A percentile compares a stretch with the other conserved stretches of the same genome.
These are phyloP conservation scores for Russula emetica DNA, from an alignment of 768 basidiomycete genomes.

Conservation along the genomic window DNA sequence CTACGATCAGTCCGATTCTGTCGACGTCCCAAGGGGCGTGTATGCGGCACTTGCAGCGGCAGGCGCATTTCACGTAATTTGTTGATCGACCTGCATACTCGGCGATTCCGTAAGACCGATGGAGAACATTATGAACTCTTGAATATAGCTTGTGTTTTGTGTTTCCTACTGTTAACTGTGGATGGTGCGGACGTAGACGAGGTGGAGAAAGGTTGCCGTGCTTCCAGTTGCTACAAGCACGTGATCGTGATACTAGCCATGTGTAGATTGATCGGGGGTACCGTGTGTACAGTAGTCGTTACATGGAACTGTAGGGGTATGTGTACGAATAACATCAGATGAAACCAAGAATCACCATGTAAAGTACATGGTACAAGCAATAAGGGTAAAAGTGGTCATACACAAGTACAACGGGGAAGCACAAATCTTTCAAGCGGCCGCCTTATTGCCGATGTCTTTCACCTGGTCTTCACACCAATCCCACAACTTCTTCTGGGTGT, in stretches of 20 bases:
- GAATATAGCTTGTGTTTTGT: too few species aligned
- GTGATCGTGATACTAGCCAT: too few species aligned
- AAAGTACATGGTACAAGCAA: neutral
- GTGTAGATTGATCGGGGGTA: too few species aligned
- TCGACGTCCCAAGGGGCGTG: too few species aligned
- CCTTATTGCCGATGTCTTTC: neutral
- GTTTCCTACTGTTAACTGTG: neutral
- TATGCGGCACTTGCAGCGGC: too few species aligned
- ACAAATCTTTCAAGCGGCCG: neutral
- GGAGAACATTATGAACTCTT: too few species aligned
- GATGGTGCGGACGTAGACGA: neutral
- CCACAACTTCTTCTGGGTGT: neutral
- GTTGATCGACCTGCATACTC: neutral
- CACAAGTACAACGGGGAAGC: neutral
- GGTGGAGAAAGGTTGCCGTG: too few species aligned
- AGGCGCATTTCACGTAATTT: neutral
- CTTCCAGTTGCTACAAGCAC: too few species aligned
- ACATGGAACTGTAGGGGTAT: neutral
- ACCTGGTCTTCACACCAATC: slow-evolving; percentile 10
- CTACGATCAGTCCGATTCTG: neutral
- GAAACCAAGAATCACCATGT: neutral
- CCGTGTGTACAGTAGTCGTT: neutral
- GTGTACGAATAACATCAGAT: neutral
- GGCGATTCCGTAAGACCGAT: neutral
- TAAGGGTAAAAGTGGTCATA: too few species aligned